Evolutionary conservation across 1,284 basidiomycete species (phyloP), one percentile per base, ranked within the genome.

Genomic region (Rhizoctonia solani): DNA sequence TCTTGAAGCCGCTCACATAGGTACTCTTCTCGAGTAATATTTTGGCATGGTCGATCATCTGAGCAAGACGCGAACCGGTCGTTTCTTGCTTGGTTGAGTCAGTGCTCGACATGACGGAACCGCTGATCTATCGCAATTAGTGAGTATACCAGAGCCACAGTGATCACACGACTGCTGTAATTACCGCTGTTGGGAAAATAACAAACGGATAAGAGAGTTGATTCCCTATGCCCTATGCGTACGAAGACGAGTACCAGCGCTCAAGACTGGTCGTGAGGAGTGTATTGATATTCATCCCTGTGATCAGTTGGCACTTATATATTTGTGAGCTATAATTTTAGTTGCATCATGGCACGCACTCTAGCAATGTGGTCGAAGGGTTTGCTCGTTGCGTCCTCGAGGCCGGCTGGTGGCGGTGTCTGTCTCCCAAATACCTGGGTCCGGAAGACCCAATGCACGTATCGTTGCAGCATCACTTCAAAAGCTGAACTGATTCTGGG

Each of bases 371-470:
- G 25, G 25, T 46, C 56, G 30, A 29, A 19, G 56, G 27, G 56
- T 23, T 4, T 16, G 27, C 55, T 23, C 44, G 46, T 19, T 42
- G 56, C 19, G 29, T 29, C 42, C 27, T 27, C 56, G 44, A 32
- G 56, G 56, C n/a, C 39, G 34, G 46, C 32, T 61, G 56, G 56
- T 61, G 56, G 56, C 56, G 34, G 44, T 61, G 56, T n/a, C 13
- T 29, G 23, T 30, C 23, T 49, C 50, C 46, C 46, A 21, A 58
- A 11, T 6, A 6, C 6, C 21, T 19, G 44, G 44, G 11, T 6
- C 44, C 6, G n/a, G 6, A 14, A 21, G 13, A 11, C 44, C 44
- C 5, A 46, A 46, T 11, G 19, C 44, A 6, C 44, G 21, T 19
- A 9, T 46, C 44, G 9, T 19, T 5, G 44, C 44, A 9, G 16